A percentile compares a stretch with the other conserved stretches of the same genome.
These are phyloP conservation scores for Gaillardinia entomophila DNA, from an alignment of 805 yeast genomes.

Conservation along the genomic window DNA sequence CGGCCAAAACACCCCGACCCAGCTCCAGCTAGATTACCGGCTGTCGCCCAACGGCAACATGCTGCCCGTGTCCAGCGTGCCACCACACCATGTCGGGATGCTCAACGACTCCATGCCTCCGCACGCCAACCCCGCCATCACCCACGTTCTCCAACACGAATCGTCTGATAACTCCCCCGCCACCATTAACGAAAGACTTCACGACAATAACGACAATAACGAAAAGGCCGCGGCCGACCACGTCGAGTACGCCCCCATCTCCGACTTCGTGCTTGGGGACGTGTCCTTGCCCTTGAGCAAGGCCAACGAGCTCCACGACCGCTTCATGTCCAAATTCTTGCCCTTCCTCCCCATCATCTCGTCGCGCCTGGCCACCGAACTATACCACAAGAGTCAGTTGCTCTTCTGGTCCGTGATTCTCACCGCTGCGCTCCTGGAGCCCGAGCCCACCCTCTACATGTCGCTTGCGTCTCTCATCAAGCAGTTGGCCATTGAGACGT, in stretches of 20 bases:
- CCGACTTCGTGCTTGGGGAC: conserved; percentile 72
- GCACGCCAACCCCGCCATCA: conserved; percentile 6
- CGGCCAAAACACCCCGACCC: conserved; percentile 3
- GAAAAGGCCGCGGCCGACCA: neutral
- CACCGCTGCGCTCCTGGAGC: conserved; percentile 81
- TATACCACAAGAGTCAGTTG: conserved; percentile 77
- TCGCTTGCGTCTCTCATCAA: conserved; percentile 72
- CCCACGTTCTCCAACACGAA: conserved; percentile 16
- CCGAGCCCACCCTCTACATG: conserved; percentile 77
- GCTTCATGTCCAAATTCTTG: conserved; percentile 60
- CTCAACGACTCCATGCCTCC: conserved; percentile 13
- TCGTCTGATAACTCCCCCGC: conserved; percentile 27
- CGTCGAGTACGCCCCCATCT: conserved; percentile 21
- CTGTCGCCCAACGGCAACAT: conserved; percentile 4
- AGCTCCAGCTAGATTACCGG: conserved; percentile 3
- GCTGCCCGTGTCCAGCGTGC: conserved; percentile 2
- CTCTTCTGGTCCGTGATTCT: conserved; percentile 88
- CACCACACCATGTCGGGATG: conserved; percentile 2
- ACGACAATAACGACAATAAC: neutral
- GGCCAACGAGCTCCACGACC: conserved; percentile 67
- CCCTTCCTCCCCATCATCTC: conserved; percentile 79
- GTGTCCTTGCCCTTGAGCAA: conserved; percentile 60
- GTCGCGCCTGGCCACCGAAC: conserved; percentile 64
- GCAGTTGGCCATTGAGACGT: conserved; percentile 83
- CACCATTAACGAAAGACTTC: conserved; percentile 3